Conservation (phyloP, 345 rosid species). For the Populus nigra region DNA sequence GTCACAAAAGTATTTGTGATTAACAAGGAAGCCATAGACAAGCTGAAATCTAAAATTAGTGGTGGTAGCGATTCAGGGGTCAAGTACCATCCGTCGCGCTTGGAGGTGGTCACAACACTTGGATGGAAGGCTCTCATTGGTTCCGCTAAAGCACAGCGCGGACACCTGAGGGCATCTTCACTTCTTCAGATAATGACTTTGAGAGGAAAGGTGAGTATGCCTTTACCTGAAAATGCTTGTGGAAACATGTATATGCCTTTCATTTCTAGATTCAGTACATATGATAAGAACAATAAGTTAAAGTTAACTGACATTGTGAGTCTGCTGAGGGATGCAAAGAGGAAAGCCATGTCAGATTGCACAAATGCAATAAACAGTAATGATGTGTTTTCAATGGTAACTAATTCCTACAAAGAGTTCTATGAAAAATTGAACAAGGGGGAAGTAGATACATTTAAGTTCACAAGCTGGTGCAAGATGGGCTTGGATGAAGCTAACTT, state of each 20-base stretch:
- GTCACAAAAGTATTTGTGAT: background rate
- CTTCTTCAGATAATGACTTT: too few species aligned
- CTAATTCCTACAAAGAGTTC: background rate
- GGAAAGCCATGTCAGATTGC: background rate
- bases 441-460: background rate
- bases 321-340: background rate
- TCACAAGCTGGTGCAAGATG: background rate
- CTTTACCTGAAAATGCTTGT: background rate
- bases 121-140: background rate
- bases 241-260: background rate
- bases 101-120: background rate
- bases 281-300: background rate
- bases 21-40: background rate
- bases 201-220: background rate
- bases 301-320: background rate
- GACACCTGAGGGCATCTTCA: background rate
- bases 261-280: background rate
- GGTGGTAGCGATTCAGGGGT: background rate
- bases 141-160: background rate
- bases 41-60: background rate
- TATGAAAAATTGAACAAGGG: background rate
- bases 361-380: too few species aligned
- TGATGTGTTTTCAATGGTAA: background rate
- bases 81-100: background rate
- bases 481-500: background rate